A percentile compares a stretch with the other conserved stretches of the same genome.
phyloP scores from a whole-genome alignment of 495 filamentous ascomycete genomes.

The Emericellopsis terricola region DNA sequence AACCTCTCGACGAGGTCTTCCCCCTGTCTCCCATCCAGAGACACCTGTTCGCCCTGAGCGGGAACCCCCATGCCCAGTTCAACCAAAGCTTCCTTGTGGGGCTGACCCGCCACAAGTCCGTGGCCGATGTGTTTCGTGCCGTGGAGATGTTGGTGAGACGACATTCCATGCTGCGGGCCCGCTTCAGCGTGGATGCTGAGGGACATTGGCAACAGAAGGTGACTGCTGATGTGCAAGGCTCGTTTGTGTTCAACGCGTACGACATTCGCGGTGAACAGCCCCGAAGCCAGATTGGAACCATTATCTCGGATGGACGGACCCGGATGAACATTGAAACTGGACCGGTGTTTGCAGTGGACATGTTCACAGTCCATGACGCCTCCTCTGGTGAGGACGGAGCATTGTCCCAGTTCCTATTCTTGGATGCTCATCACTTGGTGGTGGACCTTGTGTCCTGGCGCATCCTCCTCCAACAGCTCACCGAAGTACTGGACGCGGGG shows the following conservation, averaged over 20 bases:
- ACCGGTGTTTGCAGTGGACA: conserved; percentile 13
- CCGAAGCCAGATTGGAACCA: neutral
- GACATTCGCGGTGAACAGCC: neutral
- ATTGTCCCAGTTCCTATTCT: conserved; percentile 31
- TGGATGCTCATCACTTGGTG: conserved; percentile 49
- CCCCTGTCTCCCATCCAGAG: conserved; percentile 54
- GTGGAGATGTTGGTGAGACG: conserved; percentile 39
- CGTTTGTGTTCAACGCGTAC: neutral
- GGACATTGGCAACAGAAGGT: neutral
- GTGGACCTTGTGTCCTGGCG: conserved; percentile 57
- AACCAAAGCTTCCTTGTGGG: neutral
- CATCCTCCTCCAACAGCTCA: conserved; percentile 47
- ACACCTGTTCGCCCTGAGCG: conserved; percentile 34
- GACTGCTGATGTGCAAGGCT: neutral
- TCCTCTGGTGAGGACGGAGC: conserved; percentile 26
- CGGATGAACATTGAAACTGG: conserved; percentile 15
- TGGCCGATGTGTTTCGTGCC: conserved; percentile 21
- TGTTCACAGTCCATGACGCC: conserved; percentile 30
- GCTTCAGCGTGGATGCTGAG: conserved; percentile 26
- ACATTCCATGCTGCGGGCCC: conserved; percentile 55
- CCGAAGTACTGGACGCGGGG: conserved; percentile 36
- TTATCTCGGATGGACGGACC: neutral
- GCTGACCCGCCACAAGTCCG: neutral
- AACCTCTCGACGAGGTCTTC: too few species aligned
- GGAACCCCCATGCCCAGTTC: conserved; percentile 18